Evolutionary conservation across 169 alveolate species (phyloP), one percentile per base, ranked within the genome.

Genomic region (Plasmodium ovale): DNA sequence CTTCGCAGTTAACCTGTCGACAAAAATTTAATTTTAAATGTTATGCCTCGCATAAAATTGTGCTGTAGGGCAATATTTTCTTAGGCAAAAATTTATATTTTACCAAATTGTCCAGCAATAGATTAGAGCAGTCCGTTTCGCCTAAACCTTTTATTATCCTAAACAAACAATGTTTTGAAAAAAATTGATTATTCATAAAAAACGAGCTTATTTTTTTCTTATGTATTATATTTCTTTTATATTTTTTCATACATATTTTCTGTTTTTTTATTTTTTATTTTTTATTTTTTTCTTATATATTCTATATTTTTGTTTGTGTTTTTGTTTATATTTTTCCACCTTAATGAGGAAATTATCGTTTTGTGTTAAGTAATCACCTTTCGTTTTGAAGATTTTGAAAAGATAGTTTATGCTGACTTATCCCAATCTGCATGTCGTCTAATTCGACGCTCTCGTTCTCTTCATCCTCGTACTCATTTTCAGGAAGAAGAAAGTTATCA

Each of bases 141-240:
- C 72, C 88, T 27, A 53, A 25, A 16, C 88, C 88, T 62, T 56
- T 77, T 5, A 77, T 67, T 77, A 77, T 77, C 58, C 88, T 77
- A 68, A 23, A 16, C 42, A 42, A 27, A 44, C 62, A 47, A 6
- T 0, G 7, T 42, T 21, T 65, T 31, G 6, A 49, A 49, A 49
- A 39, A n/a, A 67, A 64, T 9, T 35, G 37, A 51, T 65, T 33
- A 4, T 23, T 2, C 16, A 16, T 35, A 21, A 67, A 39, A 39
- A 29, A 16, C 4, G 25, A 54, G n/a, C n/a, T n/a, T n/a, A n/a
- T n/a, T n/a, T n/a, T n/a, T n/a, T n/a, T n/a, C n/a, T n/a, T n/a
- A n/a, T n/a, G n/a, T n/a, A n/a, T n/a, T n/a, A n/a, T n/a, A n/a
- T n/a, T n/a, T n/a, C n/a, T n/a, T n/a, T n/a, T n/a, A n/a, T n/a